Base-by-base conservation (phyloP, 257 asterid species). In the Apocynum venetum region DNA sequence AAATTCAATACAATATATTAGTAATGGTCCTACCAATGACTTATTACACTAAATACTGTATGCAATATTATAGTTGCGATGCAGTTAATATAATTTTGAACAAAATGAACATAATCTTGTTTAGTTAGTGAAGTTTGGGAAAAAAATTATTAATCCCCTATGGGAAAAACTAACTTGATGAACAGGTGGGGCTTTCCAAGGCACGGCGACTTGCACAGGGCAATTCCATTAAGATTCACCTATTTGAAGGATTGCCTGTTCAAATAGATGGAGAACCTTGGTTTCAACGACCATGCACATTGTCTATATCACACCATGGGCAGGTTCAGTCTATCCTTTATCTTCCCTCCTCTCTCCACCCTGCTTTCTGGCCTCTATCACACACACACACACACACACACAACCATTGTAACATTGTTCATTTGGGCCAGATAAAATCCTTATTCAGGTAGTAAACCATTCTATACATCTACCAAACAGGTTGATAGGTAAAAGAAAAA, bases 191-290 rank as follows among this genome's bases (percentile, higher is more conserved):
- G 63, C 91, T 96, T 70, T 96, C 99, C n/a, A 88, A 92, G 78
- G 99, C 99, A 51, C 89, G 97, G 67, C 88, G 98, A 82, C 93
- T 96, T 70, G 98, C 98, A 53, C 99, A 96, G 86, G 99, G 99
- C 64, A 98, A 93, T 79, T 85, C 85, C 49, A 88, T 96, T 70
- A 96, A 96, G 90, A 96, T 96, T 78, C 98, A 91, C 82, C 91
- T 96, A 77, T 88, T 88, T 40, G 92, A 96, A 85, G 93, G 89
- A 76, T 86, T 96, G 49, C 99, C 99, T 0, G 98, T 96, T 74
- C 99, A 96, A 85, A 77, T 96, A 65, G 99, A 96, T 83, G 99
- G 99, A 76, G 99, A 96, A 81, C 99, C 98, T 70, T 96, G 99
- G 99, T 85, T 88, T 85, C 99, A 96, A 85, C 90, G 84, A 51